phyloP scores from a whole-genome alignment of 1,284 basidiomycete genomes.

The Trametes versicolor region DNA sequence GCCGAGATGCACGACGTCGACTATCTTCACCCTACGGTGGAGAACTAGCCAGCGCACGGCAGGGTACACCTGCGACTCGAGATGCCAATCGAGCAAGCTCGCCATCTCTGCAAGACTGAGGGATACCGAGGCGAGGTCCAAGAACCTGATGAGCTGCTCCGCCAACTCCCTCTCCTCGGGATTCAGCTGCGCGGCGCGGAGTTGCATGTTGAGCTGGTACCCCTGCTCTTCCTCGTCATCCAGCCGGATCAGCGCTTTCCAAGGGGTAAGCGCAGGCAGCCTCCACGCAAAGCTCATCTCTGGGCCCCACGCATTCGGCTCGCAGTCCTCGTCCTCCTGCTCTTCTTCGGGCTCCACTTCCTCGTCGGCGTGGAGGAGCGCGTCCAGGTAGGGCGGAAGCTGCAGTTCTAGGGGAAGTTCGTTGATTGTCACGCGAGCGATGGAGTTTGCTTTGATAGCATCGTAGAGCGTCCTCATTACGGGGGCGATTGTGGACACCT shows the following conservation, averaged over 20 bases:
- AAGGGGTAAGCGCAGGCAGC: slow-evolving; percentile 83
- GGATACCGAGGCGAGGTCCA: slow-evolving; percentile 72
- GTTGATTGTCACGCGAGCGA: slow-evolving; percentile 81
- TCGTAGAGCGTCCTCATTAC: slow-evolving; percentile 82
- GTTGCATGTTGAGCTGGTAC: slow-evolving; percentile 65
- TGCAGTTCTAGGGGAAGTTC: slow-evolving; percentile 83
- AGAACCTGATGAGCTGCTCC: slow-evolving; percentile 72
- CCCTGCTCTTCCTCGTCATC: slow-evolving; percentile 63
- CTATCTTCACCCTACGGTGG: slow-evolving; percentile 88
- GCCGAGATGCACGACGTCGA: slow-evolving; percentile 86
- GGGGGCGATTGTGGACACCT: slow-evolving; percentile 74
- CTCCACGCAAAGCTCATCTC: slow-evolving; percentile 77
- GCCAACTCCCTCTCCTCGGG: slow-evolving; percentile 73
- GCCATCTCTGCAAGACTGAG: slow-evolving; percentile 90
- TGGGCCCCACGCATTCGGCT: slow-evolving; percentile 66
- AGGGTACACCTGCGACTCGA: slow-evolving; percentile 88
- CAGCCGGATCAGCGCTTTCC: slow-evolving; percentile 90
- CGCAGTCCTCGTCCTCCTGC: slow-evolving; percentile 52
- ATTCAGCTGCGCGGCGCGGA: slow-evolving; percentile 67
- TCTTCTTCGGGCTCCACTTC: slow-evolving; percentile 52
- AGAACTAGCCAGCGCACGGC: slow-evolving; percentile 91
- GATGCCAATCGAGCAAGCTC: slow-evolving; percentile 84
- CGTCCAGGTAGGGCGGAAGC: slow-evolving; percentile 81
- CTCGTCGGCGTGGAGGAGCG: slow-evolving; percentile 69
- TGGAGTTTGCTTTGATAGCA: slow-evolving; percentile 74